These are phyloP conservation scores for Ceratocystis cacaofunesta DNA, from an alignment of 2,329 filamentous ascomycete genomes.

Conservation along the genomic window DNA sequence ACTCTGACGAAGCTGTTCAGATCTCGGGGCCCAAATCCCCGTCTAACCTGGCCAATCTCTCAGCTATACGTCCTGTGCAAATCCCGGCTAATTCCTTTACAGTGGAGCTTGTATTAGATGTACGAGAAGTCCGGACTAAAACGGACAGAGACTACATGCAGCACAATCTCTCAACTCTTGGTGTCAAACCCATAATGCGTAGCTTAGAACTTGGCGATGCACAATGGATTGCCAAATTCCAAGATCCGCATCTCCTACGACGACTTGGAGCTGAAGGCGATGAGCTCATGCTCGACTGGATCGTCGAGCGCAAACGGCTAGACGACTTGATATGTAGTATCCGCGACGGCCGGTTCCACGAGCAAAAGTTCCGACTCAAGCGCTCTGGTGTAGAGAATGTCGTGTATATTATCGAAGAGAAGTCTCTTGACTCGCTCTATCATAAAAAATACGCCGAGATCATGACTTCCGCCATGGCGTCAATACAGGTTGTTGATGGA, in stretches of 20 bases:
- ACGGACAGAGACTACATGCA: constrained; percentile 66
- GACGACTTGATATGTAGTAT: constrained; percentile 70
- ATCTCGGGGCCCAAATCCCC: not conserved
- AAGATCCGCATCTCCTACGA: constrained; percentile 41
- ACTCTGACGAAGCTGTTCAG: not conserved
- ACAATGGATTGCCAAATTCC: constrained; percentile 63
- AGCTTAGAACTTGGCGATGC: constrained; percentile 59
- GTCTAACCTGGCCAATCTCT: constrained; percentile 22
- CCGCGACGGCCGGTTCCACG: constrained; percentile 67
- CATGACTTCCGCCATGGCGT: constrained; percentile 58
- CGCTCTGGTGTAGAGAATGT: constrained; percentile 62
- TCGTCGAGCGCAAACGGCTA: constrained; percentile 65
- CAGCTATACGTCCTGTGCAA: constrained; percentile 42
- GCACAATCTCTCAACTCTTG: constrained; percentile 52
- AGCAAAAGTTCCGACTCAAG: constrained; percentile 68
- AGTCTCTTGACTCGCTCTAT: constrained; percentile 40
- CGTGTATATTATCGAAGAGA: constrained; percentile 65
- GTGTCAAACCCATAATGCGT: constrained; percentile 50
- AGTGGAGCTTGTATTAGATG: constrained; percentile 58
- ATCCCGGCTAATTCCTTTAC: constrained; percentile 53
- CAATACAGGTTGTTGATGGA: constrained; percentile 62
- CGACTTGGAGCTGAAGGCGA: constrained; percentile 45
- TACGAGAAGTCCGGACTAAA: constrained; percentile 57
- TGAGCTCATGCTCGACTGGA: constrained; percentile 64
- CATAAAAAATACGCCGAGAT: constrained; percentile 47